A percentile compares a stretch with the other conserved stretches of the same genome.
These are phyloP conservation scores for Sugiyamaella neomexicana DNA, from an alignment of 1,139 yeast species.

Conservation along the genomic window DNA sequence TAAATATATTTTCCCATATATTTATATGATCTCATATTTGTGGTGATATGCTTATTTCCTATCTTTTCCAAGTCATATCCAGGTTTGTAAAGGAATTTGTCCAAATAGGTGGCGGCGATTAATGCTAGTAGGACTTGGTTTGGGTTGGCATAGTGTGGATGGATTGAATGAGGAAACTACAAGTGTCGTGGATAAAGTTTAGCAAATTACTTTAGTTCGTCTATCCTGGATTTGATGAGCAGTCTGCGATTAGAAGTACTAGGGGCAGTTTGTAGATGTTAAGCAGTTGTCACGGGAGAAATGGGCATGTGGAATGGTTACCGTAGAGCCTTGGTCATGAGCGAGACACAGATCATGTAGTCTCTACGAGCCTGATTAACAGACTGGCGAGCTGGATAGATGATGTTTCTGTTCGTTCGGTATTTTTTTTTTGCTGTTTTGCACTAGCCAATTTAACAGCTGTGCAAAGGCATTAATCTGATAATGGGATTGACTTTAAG, in stretches of 20 bases:
- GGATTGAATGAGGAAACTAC: constrained; percentile 12
- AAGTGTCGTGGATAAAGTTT: constrained; percentile 7
- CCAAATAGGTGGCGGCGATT: constrained; percentile 7
- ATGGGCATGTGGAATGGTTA: constrained; percentile 1
- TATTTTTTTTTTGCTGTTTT: neutral
- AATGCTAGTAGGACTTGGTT: constrained; percentile 4
- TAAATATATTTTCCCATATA: neutral
- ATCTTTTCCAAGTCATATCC: neutral
- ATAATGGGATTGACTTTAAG: neutral
- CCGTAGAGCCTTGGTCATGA: neutral
- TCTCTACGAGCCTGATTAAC: constrained; percentile 4
- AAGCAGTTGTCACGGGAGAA: constrained; percentile 1
- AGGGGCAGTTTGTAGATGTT: constrained; percentile 1
- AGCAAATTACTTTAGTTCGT: constrained; percentile 8
- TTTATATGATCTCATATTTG: constrained; percentile 6
- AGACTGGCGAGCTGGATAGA: constrained; percentile 1
- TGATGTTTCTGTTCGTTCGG: neutral
- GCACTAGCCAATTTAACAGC: neutral
- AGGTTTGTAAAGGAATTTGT: constrained; percentile 9
- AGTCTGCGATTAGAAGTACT: neutral
- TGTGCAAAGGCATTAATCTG: constrained; percentile 4
- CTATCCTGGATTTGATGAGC: constrained; percentile 1
- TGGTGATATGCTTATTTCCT: neutral
- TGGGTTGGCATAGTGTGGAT: constrained; percentile 6
- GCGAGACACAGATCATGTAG: neutral